A percentile compares a stretch with the other conserved stretches of the same genome.
phyloP scores from a whole-genome alignment of 2,329 filamentous ascomycete species.

The Lachnellula willkommii region DNA sequence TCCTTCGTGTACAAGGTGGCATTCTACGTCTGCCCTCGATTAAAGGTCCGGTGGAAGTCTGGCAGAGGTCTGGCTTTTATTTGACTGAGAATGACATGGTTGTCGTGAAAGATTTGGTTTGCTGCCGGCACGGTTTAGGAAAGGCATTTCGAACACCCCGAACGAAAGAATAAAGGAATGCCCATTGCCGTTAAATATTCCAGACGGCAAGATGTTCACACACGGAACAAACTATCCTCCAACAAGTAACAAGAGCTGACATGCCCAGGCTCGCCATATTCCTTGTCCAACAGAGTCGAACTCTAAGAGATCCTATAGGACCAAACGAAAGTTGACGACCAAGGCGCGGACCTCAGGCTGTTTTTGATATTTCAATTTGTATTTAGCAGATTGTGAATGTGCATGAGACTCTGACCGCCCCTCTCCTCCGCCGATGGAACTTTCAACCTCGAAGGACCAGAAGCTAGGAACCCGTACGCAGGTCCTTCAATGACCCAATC shows the following conservation, averaged over 20 bases:
- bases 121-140: slow-evolving; percentile 1
- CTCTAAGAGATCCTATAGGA: not conserved
- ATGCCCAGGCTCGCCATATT: not conserved
- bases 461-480: slow-evolving; percentile 17
- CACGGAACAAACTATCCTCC: not conserved
- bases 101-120: not conserved
- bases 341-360: not conserved
- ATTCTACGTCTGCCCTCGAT: not conserved
- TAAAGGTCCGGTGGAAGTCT: not conserved
- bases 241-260: not conserved
- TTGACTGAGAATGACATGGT: not conserved
- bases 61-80: slow-evolving; percentile 13
- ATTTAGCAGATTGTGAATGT: slow-evolving; percentile 31
- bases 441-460: slow-evolving; percentile 6
- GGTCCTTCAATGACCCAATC: slow-evolving; percentile 23
- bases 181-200: not conserved
- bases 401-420: slow-evolving; percentile 27
- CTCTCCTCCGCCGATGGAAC: slow-evolving; percentile 21
- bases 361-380: slow-evolving; percentile 11
- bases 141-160: not conserved
- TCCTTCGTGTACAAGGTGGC: not conserved
- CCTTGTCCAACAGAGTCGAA: not conserved
- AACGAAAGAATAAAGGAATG: not conserved
- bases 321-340: not conserved
- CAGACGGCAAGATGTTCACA: not conserved